phyloP scores from a whole-genome alignment of 202 grass and related monocot genomes.

The Schoenoplectus tabernaemontani region DNA sequence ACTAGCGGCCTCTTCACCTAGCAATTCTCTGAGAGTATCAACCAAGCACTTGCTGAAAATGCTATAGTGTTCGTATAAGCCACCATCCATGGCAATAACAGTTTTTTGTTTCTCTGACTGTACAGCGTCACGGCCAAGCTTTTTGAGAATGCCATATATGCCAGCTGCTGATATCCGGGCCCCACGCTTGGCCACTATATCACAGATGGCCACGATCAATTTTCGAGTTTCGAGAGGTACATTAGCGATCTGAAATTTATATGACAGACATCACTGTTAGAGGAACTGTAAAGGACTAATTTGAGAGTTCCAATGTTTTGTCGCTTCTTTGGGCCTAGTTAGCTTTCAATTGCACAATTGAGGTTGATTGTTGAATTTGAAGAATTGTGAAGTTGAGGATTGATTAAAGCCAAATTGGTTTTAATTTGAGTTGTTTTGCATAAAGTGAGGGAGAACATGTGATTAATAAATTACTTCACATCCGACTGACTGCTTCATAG shows the following conservation, averaged over 20 bases:
- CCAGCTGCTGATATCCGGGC: conserved; percentile 69
- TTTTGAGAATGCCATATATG: conserved; percentile 86
- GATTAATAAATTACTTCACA: not conserved
- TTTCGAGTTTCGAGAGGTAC: conserved; percentile 67
- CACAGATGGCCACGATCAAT: conserved; percentile 58
- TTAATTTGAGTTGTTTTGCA: not conserved
- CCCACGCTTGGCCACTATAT: conserved; percentile 73
- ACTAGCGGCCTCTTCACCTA: conserved; percentile 51
- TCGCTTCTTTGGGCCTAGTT: too few relatives aligned
- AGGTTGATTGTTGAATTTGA: not conserved
- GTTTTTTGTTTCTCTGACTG: conserved; percentile 33
- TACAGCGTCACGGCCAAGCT: conserved; percentile 52
- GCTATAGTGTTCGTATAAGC: conserved; percentile 85
- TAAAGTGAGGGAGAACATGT: not conserved
- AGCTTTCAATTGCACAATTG: not conserved
- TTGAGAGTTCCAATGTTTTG: not conserved
- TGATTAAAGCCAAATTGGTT: not conserved
- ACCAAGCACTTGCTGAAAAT: conserved; percentile 69
- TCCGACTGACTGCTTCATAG: not conserved
- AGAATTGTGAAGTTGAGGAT: not conserved
- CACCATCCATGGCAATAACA: conserved; percentile 73
- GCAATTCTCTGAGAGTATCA: conserved; percentile 53
- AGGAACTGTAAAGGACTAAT: not conserved
- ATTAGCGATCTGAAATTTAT: conserved; percentile 45
- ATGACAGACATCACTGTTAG: not conserved